A percentile compares a stretch with the other conserved stretches of the same genome.
Conservation (phyloP, 108 stramenopile species). For the Discostella stelligeroides region DNA sequence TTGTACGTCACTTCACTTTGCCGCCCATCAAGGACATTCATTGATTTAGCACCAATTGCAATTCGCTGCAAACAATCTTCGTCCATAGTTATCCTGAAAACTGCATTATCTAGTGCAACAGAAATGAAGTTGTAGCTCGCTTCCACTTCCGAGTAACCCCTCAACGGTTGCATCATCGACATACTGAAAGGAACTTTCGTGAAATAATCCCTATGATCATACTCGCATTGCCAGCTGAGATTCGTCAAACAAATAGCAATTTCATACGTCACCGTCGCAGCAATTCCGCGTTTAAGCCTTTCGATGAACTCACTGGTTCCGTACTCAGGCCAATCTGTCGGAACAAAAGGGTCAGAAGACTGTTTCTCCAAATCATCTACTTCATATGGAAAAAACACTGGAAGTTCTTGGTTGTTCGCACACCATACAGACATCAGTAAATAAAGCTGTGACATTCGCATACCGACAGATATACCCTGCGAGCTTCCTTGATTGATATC, state of each 20-base stretch:
- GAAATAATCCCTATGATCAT: slow-evolving; percentile 61
- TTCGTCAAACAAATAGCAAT: slow-evolving; percentile 49
- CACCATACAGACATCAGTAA: slow-evolving; percentile 80
- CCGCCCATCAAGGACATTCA: slow-evolving; percentile 58
- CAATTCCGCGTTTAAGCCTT: slow-evolving; percentile 32
- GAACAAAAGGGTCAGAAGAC: slow-evolving; percentile 39
- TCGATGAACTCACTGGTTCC: slow-evolving; percentile 67
- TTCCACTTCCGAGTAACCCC: background rate
- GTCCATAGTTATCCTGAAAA: slow-evolving; percentile 40
- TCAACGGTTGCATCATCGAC: slow-evolving; percentile 18
- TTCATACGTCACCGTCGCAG: slow-evolving; percentile 49
- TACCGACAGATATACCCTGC: slow-evolving; percentile 50
- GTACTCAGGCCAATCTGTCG: slow-evolving; percentile 76
- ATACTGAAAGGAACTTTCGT: slow-evolving; percentile 18
- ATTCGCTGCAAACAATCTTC: slow-evolving; percentile 37
- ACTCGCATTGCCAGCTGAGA: slow-evolving; percentile 60
- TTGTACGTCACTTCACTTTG: slow-evolving; percentile 6
- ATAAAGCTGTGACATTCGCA: slow-evolving; percentile 76
- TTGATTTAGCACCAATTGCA: slow-evolving; percentile 43
- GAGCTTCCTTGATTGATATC: slow-evolving; percentile 14
- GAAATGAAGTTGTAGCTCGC: slow-evolving; percentile 5
- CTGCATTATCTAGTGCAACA: slow-evolving; percentile 9
- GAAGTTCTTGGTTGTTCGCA: slow-evolving; percentile 85
- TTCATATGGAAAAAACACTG: slow-evolving; percentile 70
- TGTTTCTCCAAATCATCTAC: slow-evolving; percentile 41